Conservation (phyloP, 192 early-diverging fungal species). For the Jimgerdemannia flammicorona region DNA sequence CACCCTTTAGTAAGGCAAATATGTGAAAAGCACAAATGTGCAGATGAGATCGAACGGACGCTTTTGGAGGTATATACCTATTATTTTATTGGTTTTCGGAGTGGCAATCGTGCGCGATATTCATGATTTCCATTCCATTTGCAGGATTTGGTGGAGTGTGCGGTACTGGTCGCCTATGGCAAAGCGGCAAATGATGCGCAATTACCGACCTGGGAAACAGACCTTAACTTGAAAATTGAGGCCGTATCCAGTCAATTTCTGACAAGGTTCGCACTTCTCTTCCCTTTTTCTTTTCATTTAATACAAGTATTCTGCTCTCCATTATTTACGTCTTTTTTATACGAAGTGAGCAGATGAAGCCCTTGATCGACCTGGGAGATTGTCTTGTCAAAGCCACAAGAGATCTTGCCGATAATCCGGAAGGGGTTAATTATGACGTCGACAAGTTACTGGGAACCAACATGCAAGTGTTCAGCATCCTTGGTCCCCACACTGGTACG, state of each 20-base stretch:
- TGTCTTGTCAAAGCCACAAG: background rate
- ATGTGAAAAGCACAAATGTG: background rate
- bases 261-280: background rate
- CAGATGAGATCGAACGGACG: background rate
- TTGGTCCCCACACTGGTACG: background rate
- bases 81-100: background rate
- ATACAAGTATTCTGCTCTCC: background rate
- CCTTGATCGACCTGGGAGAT: background rate
- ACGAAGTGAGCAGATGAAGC: background rate
- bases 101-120: background rate
- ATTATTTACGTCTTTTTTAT: background rate
- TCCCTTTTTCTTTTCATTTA: background rate
- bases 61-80: background rate
- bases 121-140: background rate
- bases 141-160: background rate
- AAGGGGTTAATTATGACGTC: background rate
- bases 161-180: background rate
- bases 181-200: background rate
- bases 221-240: background rate
- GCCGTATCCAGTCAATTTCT: background rate
- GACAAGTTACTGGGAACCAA: background rate
- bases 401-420: background rate
- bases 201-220: background rate
- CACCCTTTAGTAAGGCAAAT: background rate
- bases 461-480: background rate